These are phyloP conservation scores for Fonsecaea pedrosoi DNA, from an alignment of 2,329 filamentous ascomycete genomes.

Conservation along the genomic window DNA sequence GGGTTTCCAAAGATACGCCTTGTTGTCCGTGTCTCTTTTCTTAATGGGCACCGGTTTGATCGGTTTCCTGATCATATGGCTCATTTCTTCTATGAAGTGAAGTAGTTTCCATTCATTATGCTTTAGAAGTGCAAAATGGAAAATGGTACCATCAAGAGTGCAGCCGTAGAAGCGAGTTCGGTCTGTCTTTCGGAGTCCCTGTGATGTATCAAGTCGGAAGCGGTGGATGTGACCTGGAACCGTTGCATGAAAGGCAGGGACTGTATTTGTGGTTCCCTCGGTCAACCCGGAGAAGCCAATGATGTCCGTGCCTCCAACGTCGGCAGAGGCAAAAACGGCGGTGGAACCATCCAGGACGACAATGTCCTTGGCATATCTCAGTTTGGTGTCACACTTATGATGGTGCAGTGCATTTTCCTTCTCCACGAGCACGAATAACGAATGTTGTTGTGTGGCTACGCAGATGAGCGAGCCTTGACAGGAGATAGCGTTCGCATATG, in stretches of 20 bases:
- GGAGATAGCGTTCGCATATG: conserved; percentile 59
- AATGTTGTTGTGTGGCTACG: conserved; percentile 62
- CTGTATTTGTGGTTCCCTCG: conserved; percentile 23
- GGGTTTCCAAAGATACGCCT: conserved; percentile 15
- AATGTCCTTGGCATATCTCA: conserved; percentile 32
- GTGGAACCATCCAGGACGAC: conserved; percentile 25
- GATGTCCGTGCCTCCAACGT: conserved; percentile 27
- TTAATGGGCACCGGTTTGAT: conserved; percentile 28
- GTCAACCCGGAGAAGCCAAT: conserved; percentile 31
- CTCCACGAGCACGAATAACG: conserved; percentile 51
- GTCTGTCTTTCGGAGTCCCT: not conserved
- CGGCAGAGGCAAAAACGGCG: conserved; percentile 30
- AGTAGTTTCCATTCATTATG: conserved; percentile 71
- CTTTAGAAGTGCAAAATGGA: conserved; percentile 71
- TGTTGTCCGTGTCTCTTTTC: conserved; percentile 20
- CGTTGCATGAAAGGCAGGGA: conserved; percentile 34
- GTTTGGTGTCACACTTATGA: conserved; percentile 44
- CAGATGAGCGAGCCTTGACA: conserved; percentile 57
- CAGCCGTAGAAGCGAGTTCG: conserved; percentile 63
- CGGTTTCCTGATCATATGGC: conserved; percentile 51
- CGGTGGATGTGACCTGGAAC: conserved; percentile 35
- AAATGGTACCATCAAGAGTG: conserved; percentile 72
- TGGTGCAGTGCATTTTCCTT: conserved; percentile 45
- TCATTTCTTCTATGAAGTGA: conserved; percentile 74
- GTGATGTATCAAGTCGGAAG: conserved; percentile 19